phyloP scores from a whole-genome alignment of 345 rosid species.

The Pugionium cornutum region DNA sequence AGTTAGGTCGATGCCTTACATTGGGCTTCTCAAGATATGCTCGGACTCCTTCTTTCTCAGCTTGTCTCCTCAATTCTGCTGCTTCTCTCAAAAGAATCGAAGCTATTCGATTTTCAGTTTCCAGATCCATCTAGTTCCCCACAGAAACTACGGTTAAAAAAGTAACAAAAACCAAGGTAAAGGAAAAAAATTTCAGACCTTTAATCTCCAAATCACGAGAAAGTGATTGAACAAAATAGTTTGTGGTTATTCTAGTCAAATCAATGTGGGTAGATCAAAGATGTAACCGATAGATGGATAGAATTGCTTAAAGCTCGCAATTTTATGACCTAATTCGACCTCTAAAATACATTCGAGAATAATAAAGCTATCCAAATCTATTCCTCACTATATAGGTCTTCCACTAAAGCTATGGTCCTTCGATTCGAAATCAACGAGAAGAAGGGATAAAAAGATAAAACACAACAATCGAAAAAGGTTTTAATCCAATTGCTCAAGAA shows the following conservation, averaged over 20 bases:
- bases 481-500: background rate
- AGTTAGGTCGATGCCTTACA: conserved; percentile 74
- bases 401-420: conserved; percentile 10
- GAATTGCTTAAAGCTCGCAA: background rate
- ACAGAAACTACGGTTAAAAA: conserved; percentile 9
- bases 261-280: conserved; percentile 16
- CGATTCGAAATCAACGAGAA: conserved; percentile 13
- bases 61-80: conserved; percentile 75
- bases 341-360: background rate
- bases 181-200: background rate
- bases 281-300: background rate
- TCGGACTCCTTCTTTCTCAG: conserved; percentile 76
- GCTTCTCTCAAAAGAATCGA: conserved; percentile 88
- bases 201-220: conserved; percentile 2
- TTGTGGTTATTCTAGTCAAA: background rate
- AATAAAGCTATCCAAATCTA: conserved; percentile 2
- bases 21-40: conserved; percentile 72
- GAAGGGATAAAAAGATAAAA: background rate
- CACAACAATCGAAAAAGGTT: background rate
- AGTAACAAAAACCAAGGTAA: background rate
- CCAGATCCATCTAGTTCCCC: conserved; percentile 66
- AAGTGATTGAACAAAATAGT: conserved; percentile 1
- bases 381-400: background rate
- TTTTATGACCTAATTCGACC: background rate
- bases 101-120: conserved; percentile 88